Base-by-base conservation (phyloP, 768 basidiomycete species). In the Podaxis sp. region DNA sequence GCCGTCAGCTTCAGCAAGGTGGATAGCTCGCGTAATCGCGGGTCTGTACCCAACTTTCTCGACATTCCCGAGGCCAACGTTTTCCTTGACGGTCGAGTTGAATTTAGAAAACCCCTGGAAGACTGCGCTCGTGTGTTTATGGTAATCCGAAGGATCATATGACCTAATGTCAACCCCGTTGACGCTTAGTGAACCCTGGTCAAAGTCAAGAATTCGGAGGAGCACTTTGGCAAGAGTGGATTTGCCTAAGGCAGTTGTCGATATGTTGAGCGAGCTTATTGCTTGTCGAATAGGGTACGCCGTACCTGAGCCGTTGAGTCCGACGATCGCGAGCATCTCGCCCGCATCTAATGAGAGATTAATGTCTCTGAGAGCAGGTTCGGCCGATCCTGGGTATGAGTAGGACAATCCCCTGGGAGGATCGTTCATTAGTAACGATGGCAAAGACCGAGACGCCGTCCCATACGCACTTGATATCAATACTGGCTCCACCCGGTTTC, bases 91-190 rank as follows among this genome's bases (percentile, higher is more conserved):
- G 0, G 91, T 86, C 4, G 87, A 80, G 67, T 84, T 87, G 70
- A 89, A 93, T 69, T 88, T 88, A 54, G 89, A 87, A 71, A 93
- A 94, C 46, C 87, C 87, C 71, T 95, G 93, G 72, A 95, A 91
- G 18, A 94, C 88, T 18, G 87, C 87, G n/a, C 89, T 86, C 13
- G 86, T 74, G 67, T 87, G 90, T 40, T 76, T 75, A 71, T 95
- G 93, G 61, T 90, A 85, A 50, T 92, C 90, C 6, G 71, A 72
- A 18, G 92, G 88, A 59, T 82, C 76, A 68, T 86, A 83, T 35
- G 77, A 77, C 44, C 89, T 82, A 55, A 90, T 78, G 70, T 91
- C 87, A 46, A 81, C 73, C 61, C 78, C 88, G 68, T 95, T 94
- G 69, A 94, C 77, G 55, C 79, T 72, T 54, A 94, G 73, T 32